Base-by-base conservation (phyloP, 768 basidiomycete genomes). In the Tephrocybe rancida region DNA sequence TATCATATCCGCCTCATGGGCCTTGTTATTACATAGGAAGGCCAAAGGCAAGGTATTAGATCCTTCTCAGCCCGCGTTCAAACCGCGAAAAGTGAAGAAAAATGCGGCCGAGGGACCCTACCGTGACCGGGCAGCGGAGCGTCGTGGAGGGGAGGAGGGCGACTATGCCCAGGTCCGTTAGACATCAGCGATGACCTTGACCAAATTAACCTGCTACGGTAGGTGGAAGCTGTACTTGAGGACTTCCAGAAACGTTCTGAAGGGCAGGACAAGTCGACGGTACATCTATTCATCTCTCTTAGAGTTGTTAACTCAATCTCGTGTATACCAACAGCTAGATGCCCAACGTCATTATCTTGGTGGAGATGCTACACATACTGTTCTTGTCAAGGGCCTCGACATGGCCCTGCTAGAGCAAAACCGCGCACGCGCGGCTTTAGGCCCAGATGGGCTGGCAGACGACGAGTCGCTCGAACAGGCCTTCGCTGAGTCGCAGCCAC, bases 381-480 rank as follows among this genome's bases (percentile, higher is more conserved):
- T 95, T 52, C 82, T 95, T 10, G 91, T 95, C 37, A 96, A 94
- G 64, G 92, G 92, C 24, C 84, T 98, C 42, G 95, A 98, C 65
- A 79, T 88, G 59, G 88, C 92, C 0, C 80, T 97, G 6, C 76
- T 97, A 14, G 89, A 92, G 63, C 90, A 92, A 60, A 86, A 89
- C 58, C 93, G 86, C 69, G 87, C 88, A 3, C 84, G 86, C 34
- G 75, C 73, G 1, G 72, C 76, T 37, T 32, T 54, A 32, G 47
- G 34, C 1, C 26, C 57, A 2, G 68, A 74, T n/a, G 73, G 81
- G 13, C 74, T 77, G 3, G 86, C 86, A 43, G 88, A 90, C 59
- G 92, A 96, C 55, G 91, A 90, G 11, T 78, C 83, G 1, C 84
- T 95, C 24, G 95, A 98, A 65, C 79, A 84, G 55, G 88, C 84